Base-by-base conservation (phyloP, 306 rosid genomes). In the Quercus variabilis region DNA sequence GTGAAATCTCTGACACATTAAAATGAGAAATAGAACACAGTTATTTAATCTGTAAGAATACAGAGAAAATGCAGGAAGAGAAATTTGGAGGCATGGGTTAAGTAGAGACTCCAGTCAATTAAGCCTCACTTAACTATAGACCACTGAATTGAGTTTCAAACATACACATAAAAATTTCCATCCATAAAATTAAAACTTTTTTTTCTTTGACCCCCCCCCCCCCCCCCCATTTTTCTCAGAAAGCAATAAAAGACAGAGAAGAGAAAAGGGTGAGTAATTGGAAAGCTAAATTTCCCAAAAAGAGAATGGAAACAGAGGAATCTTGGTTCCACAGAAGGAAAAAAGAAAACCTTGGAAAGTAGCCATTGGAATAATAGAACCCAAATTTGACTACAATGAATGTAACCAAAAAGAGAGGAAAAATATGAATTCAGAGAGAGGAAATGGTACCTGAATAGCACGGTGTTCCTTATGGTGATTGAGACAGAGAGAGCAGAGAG, bases 401-500 rank as follows among this genome's bases (percentile, higher is more conserved):
- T 33, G 60, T 4, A 28, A 60, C 15, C 23, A 79, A 81, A 78
- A 86, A 52, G 58, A 30, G 11, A 55, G 41, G 25, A 59, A 49
- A 9, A 25, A 6, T 7, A 70, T n/a, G 10, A 78, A 46, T 26
- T 77, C 3, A 65, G 14, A 28, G 63, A 21, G 69, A 38, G 20
- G 2, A 57, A 57, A 33, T 14, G 59, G 5, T 55, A 95, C 99
- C 98, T 96, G 99, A 49, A 96, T 96, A 55, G 90, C 92, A 31
- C 93, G 92, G 67, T 96, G 99, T 77, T 96, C 99, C 77, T 84
- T 93, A 86, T 96, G 99, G 73, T 86, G 73, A 6, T 69, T 65
- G 21, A 96, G 94, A 76, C 99, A 96, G 79, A 96, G 93, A 72
- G 99, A 96, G 64, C 99, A 96, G 75, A 96, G 91, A 72, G 98